A percentile compares a stretch with the other conserved stretches of the same genome.
Conservation (phyloP, 139 green algal species). For the Nannochloris sp. region DNA sequence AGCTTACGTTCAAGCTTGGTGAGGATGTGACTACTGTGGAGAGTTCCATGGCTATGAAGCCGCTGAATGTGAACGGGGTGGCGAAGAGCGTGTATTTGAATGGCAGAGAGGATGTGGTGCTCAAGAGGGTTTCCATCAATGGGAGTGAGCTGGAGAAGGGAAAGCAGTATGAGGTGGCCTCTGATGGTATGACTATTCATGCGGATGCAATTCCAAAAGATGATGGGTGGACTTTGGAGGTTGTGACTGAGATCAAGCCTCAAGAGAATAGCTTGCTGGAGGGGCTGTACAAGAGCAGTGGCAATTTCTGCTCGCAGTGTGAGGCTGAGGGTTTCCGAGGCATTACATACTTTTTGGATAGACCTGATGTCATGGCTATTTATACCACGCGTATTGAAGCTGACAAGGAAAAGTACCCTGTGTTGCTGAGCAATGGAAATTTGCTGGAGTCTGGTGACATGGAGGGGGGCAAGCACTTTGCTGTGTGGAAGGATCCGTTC, state of each 20-base stretch:
- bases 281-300: conserved; percentile 87
- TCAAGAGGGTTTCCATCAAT: conserved; percentile 27
- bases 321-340: conserved; percentile 96
- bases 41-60: conserved; percentile 29
- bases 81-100: conserved; percentile 32
- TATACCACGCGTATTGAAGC: conserved; percentile 87
- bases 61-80: conserved; percentile 1
- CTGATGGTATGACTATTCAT: conserved; percentile 31
- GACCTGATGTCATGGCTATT: conserved; percentile 67
- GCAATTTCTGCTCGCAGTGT: conserved; percentile 97
- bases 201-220: conserved; percentile 7
- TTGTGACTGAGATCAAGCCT: conserved; percentile 69
- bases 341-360: conserved; percentile 96
- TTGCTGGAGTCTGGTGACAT: conserved; percentile 74
- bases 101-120: conserved; percentile 30
- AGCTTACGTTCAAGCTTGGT: conserved; percentile 67
- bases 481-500: conserved; percentile 86
- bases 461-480: conserved; percentile 51
- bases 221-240: conserved; percentile 43
- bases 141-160: background rate
- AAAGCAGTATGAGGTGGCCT: conserved; percentile 25
- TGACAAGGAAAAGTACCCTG: conserved; percentile 80
- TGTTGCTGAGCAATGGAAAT: conserved; percentile 97
- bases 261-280: conserved; percentile 89
- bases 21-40: conserved; percentile 66